These are phyloP conservation scores for Batkoa obscura DNA, from an alignment of 371 early-diverging fungal genomes.

Conservation along the genomic window DNA sequence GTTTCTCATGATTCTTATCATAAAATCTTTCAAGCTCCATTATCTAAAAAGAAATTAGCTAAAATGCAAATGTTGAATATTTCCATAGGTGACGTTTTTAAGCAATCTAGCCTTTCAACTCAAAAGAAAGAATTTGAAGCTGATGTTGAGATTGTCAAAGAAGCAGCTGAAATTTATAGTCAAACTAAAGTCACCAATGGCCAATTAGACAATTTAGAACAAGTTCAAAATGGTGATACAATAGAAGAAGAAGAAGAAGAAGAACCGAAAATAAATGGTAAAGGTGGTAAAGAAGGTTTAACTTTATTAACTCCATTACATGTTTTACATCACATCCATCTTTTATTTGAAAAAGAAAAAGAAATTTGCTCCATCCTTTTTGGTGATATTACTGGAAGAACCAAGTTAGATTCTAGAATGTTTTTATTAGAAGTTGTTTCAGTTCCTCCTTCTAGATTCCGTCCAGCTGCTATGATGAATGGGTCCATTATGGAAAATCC, in stretches of 20 bases:
- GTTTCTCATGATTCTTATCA: constrained; percentile 67
- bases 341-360: constrained; percentile 57
- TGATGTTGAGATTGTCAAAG: constrained; percentile 7
- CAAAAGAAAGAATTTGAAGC: constrained; percentile 15
- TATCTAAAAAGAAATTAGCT: constrained; percentile 44
- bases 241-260: constrained; percentile 11
- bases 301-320: constrained; percentile 56
- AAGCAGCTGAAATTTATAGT: constrained; percentile 5
- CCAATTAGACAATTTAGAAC: too few relatives aligned
- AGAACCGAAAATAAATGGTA: too few relatives aligned
- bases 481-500: constrained; percentile 86
- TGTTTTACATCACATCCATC: constrained; percentile 50
- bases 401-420: constrained; percentile 26
- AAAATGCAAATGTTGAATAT: constrained; percentile 41
- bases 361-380: constrained; percentile 54
- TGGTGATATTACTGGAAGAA: constrained; percentile 18
- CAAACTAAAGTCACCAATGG: too few relatives aligned
- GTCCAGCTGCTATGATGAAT: constrained; percentile 80
- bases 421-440: constrained; percentile 92
- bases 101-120: constrained; percentile 7
- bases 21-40: constrained; percentile 70
- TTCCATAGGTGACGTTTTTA: constrained; percentile 18
- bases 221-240: not conserved
- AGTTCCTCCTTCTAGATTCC: constrained; percentile 91
- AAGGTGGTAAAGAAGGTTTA: not conserved